Base-by-base conservation (phyloP, 192 early-diverging fungal genomes). In the Coemansia sp. region DNA sequence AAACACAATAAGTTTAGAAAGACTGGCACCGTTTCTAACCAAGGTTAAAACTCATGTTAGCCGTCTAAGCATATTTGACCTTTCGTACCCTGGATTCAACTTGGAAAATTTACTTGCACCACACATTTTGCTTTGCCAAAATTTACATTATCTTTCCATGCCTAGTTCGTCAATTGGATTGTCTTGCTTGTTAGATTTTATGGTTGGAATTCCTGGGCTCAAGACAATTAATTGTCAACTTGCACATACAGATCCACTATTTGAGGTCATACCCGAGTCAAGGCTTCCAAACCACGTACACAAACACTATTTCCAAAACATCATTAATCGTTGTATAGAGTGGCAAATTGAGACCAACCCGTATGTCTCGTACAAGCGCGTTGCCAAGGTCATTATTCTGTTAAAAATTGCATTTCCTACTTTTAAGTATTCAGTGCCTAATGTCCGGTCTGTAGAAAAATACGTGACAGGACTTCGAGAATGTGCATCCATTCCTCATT, bases 361-460 rank as follows among this genome's bases (percentile, higher is more conserved):
- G 21, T 47, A 47, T 21, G 21, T 47, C 18, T 47, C 19, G 17
- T 47, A 47, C 45, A 47, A 47, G n/a, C 45, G 45, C n/a, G 45
- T 47, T 47, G 14, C 45, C 18, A 47, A 21, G n/a, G 19, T 21
- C 22, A 47, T 47, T 22, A 17, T 47, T 2, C 45, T 47, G 3
- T 9, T 47, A 21, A n/a, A 47, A 17, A 17, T 47, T 4, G 45
- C 45, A 1, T 19, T 22, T 17, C 45, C 45, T 10, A 17, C 18
- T 21, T 21, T 47, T 11, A 21, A 17, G 9, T 47, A 19, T 6
- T 19, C 22, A 22, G 19, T 19, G 21, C 17, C 45, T 9, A 9
- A 47, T 47, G 18, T 19, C n/a, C 17, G 45, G 8, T 47, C 17
- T 13, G 45, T 22, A 0, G 45, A 47, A 47, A 47, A 3, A 17